These are phyloP conservation scores for Hypoxylon sp. DNA, from an alignment of 2,329 filamentous ascomycete species.

Conservation along the genomic window DNA sequence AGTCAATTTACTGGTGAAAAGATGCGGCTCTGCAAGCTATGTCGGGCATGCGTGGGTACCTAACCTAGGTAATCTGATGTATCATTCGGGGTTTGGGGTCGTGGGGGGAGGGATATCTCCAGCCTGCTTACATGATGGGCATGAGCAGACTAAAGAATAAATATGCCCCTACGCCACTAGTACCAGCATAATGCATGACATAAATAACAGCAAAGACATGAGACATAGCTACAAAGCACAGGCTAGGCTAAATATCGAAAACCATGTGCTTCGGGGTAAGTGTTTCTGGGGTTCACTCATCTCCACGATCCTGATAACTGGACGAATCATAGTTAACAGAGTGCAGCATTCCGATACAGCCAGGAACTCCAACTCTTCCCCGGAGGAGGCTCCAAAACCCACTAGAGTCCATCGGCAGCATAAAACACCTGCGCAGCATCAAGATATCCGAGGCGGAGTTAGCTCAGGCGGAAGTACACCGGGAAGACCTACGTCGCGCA, in stretches of 20 bases:
- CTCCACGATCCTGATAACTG: not conserved
- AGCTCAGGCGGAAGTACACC: not conserved
- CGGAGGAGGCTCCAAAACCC: not conserved
- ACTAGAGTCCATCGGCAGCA: not conserved
- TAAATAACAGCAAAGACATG: not conserved
- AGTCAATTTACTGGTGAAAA: not conserved
- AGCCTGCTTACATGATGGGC: not conserved
- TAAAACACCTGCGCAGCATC: not conserved
- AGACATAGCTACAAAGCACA: not conserved
- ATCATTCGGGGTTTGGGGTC: not conserved
- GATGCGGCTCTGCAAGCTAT: not conserved
- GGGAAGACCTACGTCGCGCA: not conserved
- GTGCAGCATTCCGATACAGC: not conserved
- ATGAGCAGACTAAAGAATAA: not conserved
- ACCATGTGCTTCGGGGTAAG: slow-evolving; percentile 8
- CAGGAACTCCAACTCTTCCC: not conserved
- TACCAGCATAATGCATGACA: not conserved
- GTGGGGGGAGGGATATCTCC: not conserved
- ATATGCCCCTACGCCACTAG: not conserved
- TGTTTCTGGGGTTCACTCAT: not conserved
- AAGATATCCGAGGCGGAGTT: not conserved
- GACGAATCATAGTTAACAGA: not conserved
- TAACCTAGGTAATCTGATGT: not conserved
- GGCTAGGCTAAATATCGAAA: not conserved
- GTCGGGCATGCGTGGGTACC: slow-evolving; percentile 1